Base-by-base conservation (phyloP, 2,329 filamentous ascomycete species). In the Stagonosporopsis cucurbitacearum region DNA sequence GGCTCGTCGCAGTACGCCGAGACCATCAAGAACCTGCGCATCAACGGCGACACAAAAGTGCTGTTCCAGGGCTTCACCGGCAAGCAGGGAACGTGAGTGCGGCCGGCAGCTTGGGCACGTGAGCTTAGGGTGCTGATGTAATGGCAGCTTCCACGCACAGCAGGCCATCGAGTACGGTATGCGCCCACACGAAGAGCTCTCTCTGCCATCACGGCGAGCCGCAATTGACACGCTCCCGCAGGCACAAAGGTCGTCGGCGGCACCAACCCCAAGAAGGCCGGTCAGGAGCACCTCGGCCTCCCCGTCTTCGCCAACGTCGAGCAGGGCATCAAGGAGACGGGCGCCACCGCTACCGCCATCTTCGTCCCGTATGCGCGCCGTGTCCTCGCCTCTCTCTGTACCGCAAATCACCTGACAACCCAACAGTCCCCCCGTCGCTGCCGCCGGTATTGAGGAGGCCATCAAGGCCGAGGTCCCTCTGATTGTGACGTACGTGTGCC, bases 231-330 rank as follows among this genome's bases (percentile, higher is more conserved):
- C 40, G 32, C 35, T 30, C 54, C 36, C 37, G 40, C 71, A 96
- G 92, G 94, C 78, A 99, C 95, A 71, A 94, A 96, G 78, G 92
- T 99, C 67, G 92, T 99, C 67, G 95, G 95, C 78, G 95, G 95
- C 76, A 98, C 94, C 75, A 98, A 98, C 84, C 95, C 95, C 76
- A 98, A 96, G 86, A 99, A 99, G 84, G 95, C 95, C 66, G 95
- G 95, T 74, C 81, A 86, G 72, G 88, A 87, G 76, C 95, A 99
- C 80, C 87, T 99, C 62, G 92, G 88, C 76, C 89, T 90, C 68
- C 95, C 95, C 57, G 95, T 99, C 73, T 99, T 98, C 80, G 90
- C 87, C 72, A 94, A 86, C 70, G 95, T 99, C 68, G 80, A 81
- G 68, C 92, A 99, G 51, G 95, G 91, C 63, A 87, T 96, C 65